Conservation (phyloP, 768 basidiomycete genomes). For the Neoboletus brunneissimus region DNA sequence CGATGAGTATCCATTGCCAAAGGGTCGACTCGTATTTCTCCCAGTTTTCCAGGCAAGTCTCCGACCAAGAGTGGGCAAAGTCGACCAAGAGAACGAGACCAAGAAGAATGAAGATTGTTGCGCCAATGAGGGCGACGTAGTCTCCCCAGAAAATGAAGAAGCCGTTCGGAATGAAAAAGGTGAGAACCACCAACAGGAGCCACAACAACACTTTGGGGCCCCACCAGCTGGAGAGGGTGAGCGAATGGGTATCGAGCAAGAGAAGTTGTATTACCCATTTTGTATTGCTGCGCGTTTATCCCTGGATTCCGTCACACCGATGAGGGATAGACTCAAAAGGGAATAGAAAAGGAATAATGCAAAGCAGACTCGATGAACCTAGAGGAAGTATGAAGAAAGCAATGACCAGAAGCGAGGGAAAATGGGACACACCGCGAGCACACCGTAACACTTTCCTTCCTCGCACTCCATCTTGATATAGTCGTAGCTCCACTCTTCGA, state of each 20-base stretch:
- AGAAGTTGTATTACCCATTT: constrained; percentile 68
- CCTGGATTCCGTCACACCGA: constrained; percentile 86
- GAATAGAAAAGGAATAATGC: constrained; percentile 88
- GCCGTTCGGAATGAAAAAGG: constrained; percentile 94
- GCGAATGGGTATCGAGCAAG: constrained; percentile 2
- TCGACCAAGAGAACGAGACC: constrained; percentile 97
- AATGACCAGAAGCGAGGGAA: background rate
- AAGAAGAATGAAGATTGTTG: constrained; percentile 92
- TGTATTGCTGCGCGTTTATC: constrained; percentile 94
- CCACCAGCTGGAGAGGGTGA: constrained; percentile 77
- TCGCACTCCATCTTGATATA: constrained; percentile 98
- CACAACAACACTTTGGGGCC: constrained; percentile 93
- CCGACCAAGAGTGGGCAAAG: constrained; percentile 98
- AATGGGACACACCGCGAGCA: constrained; percentile 72
- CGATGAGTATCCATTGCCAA: constrained; percentile 96
- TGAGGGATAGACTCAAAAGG: constrained; percentile 71
- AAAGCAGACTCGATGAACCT: constrained; percentile 97
- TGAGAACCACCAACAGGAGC: constrained; percentile 73
- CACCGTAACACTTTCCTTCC: constrained; percentile 91
- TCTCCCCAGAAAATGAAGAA: constrained; percentile 99
- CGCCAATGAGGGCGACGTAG: constrained; percentile 87
- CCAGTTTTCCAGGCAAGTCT: constrained; percentile 95
- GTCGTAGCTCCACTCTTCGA: constrained; percentile 92
- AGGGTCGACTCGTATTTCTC: constrained; percentile 81
- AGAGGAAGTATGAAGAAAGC: constrained; percentile 1